phyloP scores from a whole-genome alignment of 2,329 filamentous ascomycete species.

The Mollisiaceae sp. region DNA sequence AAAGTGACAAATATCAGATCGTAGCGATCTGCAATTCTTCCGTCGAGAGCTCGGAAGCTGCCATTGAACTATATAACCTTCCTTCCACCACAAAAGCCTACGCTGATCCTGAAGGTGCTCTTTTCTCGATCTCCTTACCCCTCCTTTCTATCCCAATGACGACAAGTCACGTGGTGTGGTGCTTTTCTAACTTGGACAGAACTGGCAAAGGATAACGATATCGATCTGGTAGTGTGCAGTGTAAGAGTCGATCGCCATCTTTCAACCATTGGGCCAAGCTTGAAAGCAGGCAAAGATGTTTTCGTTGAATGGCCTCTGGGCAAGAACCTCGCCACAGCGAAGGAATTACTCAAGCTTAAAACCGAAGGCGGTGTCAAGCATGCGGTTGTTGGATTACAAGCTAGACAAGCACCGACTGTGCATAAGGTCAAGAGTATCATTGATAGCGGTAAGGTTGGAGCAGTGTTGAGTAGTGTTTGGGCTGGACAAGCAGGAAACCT shows the following conservation, averaged over 20 bases:
- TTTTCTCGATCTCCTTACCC: background rate
- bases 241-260: conserved; percentile 52
- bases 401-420: conserved; percentile 50
- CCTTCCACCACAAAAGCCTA: conserved; percentile 49
- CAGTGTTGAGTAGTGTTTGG: conserved; percentile 51
- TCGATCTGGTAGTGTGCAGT: conserved; percentile 54
- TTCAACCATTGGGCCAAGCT: conserved; percentile 46
- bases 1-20: conserved; percentile 48
- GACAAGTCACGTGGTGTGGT: no score
- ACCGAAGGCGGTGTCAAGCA: conserved; percentile 45
- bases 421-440: conserved; percentile 47
- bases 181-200: conserved; percentile 29
- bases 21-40: conserved; percentile 56
- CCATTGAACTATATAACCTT: conserved; percentile 49
- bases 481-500: conserved; percentile 14
- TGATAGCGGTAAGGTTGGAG: conserved; percentile 53
- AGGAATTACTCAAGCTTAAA: conserved; percentile 50
- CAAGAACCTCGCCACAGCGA: conserved; percentile 48
- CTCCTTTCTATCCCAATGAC: background rate
- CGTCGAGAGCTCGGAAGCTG: conserved; percentile 47
- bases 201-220: conserved; percentile 51
- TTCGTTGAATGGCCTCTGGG: conserved; percentile 57
- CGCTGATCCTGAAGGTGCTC: conserved; percentile 44
- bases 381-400: conserved; percentile 57
- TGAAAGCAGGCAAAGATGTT: conserved; percentile 53